phyloP scores from a whole-genome alignment of 345 rosid species.

The Anastatica hierochuntica region DNA sequence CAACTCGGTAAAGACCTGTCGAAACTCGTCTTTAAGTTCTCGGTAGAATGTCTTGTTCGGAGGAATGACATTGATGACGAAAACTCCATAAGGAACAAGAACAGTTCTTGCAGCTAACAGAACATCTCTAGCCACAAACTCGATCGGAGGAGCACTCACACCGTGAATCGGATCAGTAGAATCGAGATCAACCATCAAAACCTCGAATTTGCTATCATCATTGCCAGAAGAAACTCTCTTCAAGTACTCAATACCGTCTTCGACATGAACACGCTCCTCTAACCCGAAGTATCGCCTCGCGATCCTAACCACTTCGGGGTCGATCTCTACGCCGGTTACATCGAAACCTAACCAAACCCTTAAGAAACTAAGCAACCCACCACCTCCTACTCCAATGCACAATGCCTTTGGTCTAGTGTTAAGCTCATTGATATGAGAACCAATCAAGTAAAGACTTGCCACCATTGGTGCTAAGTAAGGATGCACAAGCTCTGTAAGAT shows the following conservation, averaged over 20 bases:
- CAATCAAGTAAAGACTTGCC: constrained; percentile 46
- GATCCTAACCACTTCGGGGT: constrained; percentile 50
- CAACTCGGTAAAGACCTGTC: constrained; percentile 40
- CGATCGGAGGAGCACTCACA: constrained; percentile 59
- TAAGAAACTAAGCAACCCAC: constrained; percentile 65
- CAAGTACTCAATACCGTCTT: constrained; percentile 50
- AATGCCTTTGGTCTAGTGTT: constrained; percentile 44
- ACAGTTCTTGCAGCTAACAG: constrained; percentile 44
- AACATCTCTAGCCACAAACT: constrained; percentile 37
- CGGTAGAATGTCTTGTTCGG: constrained; percentile 34
- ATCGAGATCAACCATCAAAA: constrained; percentile 78
- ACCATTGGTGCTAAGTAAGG: constrained; percentile 74
- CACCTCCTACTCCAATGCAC: constrained; percentile 85
- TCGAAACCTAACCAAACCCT: constrained; percentile 43
- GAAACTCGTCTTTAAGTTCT: constrained; percentile 26
- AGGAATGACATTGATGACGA: constrained; percentile 62
- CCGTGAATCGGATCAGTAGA: constrained; percentile 42
- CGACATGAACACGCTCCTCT: constrained; percentile 32
- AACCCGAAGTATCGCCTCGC: constrained; percentile 60
- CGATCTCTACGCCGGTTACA: constrained; percentile 64
- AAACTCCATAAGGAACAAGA: constrained; percentile 45
- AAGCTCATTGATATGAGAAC: constrained; percentile 13
- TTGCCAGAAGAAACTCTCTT: constrained; percentile 22
- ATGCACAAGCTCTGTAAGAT: constrained; percentile 50
- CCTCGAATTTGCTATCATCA: constrained; percentile 39